A percentile compares a stretch with the other conserved stretches of the same genome.
These are phyloP conservation scores for Pisolithus microcarpus DNA, from an alignment of 768 basidiomycete genomes.

Conservation along the genomic window DNA sequence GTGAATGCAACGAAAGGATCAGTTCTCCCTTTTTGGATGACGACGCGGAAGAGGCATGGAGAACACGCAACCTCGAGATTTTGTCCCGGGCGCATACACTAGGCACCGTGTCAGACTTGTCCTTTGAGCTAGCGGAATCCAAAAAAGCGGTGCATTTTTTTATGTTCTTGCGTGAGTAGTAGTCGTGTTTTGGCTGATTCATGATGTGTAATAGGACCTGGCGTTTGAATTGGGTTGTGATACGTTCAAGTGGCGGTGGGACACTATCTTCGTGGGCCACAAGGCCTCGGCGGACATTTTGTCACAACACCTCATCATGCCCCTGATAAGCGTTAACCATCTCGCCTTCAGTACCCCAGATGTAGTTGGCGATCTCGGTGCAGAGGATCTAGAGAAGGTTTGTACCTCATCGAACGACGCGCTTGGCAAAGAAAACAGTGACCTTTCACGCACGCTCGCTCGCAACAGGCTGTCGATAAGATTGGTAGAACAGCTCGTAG, in stretches of 20 bases:
- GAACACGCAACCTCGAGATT: conserved; percentile 44
- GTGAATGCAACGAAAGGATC: conserved; percentile 41
- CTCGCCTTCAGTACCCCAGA: conserved; percentile 59
- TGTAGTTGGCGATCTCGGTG: conserved; percentile 46
- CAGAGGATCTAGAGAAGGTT: conserved; percentile 63
- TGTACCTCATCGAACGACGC: not conserved
- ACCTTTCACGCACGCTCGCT: not conserved
- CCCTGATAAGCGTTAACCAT: conserved; percentile 65
- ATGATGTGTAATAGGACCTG: conserved; percentile 45
- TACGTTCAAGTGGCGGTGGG: conserved; percentile 74
- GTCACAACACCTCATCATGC: conserved; percentile 71
- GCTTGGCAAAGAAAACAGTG: not conserved
- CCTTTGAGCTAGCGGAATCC: conserved; percentile 55
- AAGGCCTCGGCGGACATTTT: conserved; percentile 63
- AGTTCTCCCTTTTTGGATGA: conserved; percentile 23
- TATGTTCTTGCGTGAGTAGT: not conserved
- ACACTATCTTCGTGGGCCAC: conserved; percentile 57
- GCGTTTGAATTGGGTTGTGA: conserved; percentile 54
- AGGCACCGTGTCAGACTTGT: conserved; percentile 47
- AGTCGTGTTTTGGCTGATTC: conserved; percentile 8
- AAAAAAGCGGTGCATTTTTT: conserved; percentile 44
- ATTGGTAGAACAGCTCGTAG: conserved; percentile 63
- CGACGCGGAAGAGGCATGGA: conserved; percentile 57
- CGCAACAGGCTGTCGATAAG: conserved; percentile 52
- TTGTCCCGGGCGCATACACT: conserved; percentile 56